These are phyloP conservation scores for Hyaloscypha variabilis DNA, from an alignment of 495 filamentous ascomycete genomes.

Conservation along the genomic window DNA sequence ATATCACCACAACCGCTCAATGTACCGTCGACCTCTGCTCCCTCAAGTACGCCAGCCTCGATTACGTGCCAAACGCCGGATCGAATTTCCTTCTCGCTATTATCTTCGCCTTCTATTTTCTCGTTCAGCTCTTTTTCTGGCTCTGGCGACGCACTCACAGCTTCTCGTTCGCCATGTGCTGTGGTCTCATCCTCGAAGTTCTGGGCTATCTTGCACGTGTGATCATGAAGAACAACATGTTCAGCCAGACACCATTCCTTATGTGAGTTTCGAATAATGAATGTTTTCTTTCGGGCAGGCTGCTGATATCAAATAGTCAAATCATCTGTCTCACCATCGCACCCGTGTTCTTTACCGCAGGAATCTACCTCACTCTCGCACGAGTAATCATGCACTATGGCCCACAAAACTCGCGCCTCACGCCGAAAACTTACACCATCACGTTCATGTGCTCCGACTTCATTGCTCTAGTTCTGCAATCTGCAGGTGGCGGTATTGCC, in stretches of 20 bases:
- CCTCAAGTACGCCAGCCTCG: conserved; percentile 28
- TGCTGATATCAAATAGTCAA: conserved; percentile 14
- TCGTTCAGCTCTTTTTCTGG: conserved; percentile 20
- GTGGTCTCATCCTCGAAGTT: conserved; percentile 43
- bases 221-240: conserved; percentile 41
- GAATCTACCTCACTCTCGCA: conserved; percentile 63
- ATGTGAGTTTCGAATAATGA: conserved; percentile 19
- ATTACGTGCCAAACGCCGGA: conserved; percentile 28
- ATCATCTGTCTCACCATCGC: conserved; percentile 56
- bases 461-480: conserved; percentile 63
- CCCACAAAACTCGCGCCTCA: conserved; percentile 54
- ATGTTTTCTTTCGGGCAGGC: neutral
- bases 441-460: conserved; percentile 62
- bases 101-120: conserved; percentile 29
- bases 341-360: conserved; percentile 64
- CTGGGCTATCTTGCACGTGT: conserved; percentile 42
- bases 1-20: conserved; percentile 14
- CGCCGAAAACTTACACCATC: conserved; percentile 49
- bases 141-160: conserved; percentile 27
- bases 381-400: conserved; percentile 60
- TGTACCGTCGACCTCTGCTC: conserved; percentile 17
- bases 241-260: conserved; percentile 39
- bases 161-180: conserved; percentile 39
- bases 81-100: conserved; percentile 29
- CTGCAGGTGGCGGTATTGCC: conserved; percentile 61